Evolutionary conservation across 768 basidiomycete genomes (phyloP).

Genomic region (Mycena indigotica): DNA sequence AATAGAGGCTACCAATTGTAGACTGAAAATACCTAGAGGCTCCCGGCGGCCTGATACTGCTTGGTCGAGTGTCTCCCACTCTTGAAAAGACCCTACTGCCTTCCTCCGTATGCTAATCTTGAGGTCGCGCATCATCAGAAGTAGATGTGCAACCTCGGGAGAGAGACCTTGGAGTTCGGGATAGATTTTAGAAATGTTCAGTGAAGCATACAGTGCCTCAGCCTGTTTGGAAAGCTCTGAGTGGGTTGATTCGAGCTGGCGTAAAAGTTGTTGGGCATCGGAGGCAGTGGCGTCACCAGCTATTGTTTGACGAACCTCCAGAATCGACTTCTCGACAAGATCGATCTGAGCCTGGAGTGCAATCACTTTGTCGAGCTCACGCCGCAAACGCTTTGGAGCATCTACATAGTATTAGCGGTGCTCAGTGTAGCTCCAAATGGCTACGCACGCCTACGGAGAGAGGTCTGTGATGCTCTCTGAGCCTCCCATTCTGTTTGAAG

Average conservation of each 20-base stretch:
- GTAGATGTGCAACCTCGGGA: slow-evolving; percentile 30
- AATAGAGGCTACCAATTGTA: neutral
- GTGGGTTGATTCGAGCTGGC: slow-evolving; percentile 25
- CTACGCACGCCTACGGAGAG: slow-evolving; percentile 31
- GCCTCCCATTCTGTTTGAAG: slow-evolving; percentile 35
- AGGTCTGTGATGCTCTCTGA: slow-evolving; percentile 36
- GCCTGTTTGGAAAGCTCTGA: slow-evolving; percentile 26
- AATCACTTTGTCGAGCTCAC: slow-evolving; percentile 35
- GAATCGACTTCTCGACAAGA: slow-evolving; percentile 26
- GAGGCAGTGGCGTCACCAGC: slow-evolving; percentile 5
- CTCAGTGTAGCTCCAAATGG: neutral
- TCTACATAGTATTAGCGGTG: slow-evolving; percentile 21
- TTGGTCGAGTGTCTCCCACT: slow-evolving; percentile 29
- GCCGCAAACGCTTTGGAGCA: slow-evolving; percentile 32
- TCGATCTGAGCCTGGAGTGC: slow-evolving; percentile 33
- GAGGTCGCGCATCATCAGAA: slow-evolving; percentile 33
- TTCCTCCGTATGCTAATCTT: slow-evolving; percentile 29
- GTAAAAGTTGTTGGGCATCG: slow-evolving; percentile 18
- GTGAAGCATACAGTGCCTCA: slow-evolving; percentile 34
- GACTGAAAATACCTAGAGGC: slow-evolving; percentile 17
- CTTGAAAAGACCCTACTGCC: too few relatives aligned
- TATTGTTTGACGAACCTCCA: slow-evolving; percentile 14
- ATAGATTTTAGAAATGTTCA: slow-evolving; percentile 36
- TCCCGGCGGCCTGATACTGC: slow-evolving; percentile 24
- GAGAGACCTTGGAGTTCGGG: slow-evolving; percentile 35